Evolutionary conservation across 305 asterid species (phyloP).

Genomic region (Coffea humblotiana): DNA sequence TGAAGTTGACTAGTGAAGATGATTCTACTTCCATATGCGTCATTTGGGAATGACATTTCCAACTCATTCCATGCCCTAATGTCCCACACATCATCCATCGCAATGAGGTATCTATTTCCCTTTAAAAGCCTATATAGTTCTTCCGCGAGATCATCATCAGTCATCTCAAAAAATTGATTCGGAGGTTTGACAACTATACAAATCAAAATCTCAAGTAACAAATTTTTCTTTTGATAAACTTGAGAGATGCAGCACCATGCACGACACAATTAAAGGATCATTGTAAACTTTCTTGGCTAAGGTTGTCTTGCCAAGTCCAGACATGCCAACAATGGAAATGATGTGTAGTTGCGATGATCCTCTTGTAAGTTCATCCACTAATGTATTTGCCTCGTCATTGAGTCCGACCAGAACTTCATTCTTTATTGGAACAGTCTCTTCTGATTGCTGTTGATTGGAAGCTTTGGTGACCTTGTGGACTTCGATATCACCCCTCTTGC

Average conservation of each 20-base stretch:
- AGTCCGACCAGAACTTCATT: background rate
- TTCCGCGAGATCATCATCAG: no score
- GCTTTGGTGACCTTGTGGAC: background rate
- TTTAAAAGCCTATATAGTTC: no score
- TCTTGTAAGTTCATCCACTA: background rate
- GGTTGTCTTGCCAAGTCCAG: conserved; percentile 12
- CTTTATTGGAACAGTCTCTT: background rate
- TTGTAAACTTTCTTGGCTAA: conserved; percentile 2
- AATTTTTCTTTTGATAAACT: background rate
- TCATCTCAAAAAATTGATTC: no score
- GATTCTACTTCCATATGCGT: no score
- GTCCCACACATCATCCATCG: no score
- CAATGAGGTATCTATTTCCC: no score
- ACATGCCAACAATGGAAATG: conserved; percentile 4
- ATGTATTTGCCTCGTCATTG: background rate
- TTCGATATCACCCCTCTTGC: background rate
- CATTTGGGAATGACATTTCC: no score
- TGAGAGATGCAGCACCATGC: conserved; percentile 11
- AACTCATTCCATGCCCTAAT: no score
- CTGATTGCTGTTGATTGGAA: background rate
- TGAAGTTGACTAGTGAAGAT: no score
- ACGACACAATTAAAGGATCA: background rate
- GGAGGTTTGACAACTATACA: no score
- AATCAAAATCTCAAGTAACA: no score
- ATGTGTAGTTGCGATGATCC: background rate